phyloP scores from a whole-genome alignment of 345 rosid genomes.

The Populus nigra region DNA sequence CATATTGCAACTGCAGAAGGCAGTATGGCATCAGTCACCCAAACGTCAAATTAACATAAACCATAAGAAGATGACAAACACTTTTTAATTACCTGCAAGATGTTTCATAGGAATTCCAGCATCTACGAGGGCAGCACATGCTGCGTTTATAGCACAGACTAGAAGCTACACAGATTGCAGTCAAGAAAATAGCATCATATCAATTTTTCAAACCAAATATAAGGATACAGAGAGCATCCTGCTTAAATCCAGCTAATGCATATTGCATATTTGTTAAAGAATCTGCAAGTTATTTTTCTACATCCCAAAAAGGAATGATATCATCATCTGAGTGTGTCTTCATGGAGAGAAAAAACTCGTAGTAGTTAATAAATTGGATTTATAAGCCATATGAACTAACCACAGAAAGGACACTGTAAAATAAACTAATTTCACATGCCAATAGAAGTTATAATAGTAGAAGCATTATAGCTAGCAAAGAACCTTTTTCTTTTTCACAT shows the following conservation, averaged over 20 bases:
- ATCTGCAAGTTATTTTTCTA: background rate
- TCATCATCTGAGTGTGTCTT: background rate
- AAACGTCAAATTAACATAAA: background rate
- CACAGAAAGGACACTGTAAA: background rate
- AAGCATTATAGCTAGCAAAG: background rate
- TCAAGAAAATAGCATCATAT: constrained; percentile 40
- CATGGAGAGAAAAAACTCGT: background rate
- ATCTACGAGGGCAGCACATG: constrained; percentile 91
- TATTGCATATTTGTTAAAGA: background rate
- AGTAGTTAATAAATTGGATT: background rate
- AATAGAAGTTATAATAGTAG: background rate
- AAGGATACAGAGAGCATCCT: background rate
- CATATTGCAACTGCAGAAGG: constrained; percentile 74
- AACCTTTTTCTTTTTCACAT: background rate
- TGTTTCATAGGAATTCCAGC: constrained; percentile 95
- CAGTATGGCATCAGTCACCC: constrained; percentile 9
- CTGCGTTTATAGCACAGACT: constrained; percentile 91
- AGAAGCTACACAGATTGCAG: constrained; percentile 56
- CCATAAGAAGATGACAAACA: background rate
- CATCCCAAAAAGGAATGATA: background rate
- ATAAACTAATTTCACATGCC: background rate
- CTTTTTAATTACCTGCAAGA: constrained; percentile 63
- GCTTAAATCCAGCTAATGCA: background rate
- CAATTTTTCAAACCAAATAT: background rate
- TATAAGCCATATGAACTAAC: background rate